Evolutionary conservation across 2,329 filamentous ascomycete species (phyloP).

Genomic region (Aspergillus proliferans): DNA sequence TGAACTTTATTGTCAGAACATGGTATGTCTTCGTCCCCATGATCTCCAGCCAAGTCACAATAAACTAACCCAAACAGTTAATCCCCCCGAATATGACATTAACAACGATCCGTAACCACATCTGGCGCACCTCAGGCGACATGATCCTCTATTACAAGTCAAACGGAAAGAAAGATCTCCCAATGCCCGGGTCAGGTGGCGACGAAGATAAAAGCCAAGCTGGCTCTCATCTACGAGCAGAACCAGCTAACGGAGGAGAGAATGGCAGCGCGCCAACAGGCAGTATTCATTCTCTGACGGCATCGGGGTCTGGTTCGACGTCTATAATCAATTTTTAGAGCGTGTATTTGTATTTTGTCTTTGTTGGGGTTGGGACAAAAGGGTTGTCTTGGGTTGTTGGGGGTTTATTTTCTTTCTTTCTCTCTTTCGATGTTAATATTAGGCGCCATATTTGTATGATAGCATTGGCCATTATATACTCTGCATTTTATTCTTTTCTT

Average conservation of each 20-base stretch:
- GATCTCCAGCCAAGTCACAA: neutral
- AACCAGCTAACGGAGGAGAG: constrained; percentile 10
- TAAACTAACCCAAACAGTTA: constrained; percentile 20
- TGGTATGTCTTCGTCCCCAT: constrained; percentile 53
- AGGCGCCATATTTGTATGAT: neutral
- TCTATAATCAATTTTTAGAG: constrained; percentile 14
- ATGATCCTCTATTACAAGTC: constrained; percentile 84
- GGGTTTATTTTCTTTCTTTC: neutral
- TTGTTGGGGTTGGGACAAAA: neutral
- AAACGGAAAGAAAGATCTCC: constrained; percentile 67
- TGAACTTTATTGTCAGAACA: constrained; percentile 89
- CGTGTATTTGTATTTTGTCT: neutral
- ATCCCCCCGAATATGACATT: constrained; percentile 80
- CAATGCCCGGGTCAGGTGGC: constrained; percentile 16
- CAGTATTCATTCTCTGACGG: constrained; percentile 26
- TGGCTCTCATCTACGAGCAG: neutral
- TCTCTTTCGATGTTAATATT: constrained; percentile 2
- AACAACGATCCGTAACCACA: constrained; percentile 82
- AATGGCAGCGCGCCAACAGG: constrained; percentile 16
- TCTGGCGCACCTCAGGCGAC: constrained; percentile 95
- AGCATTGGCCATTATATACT: neutral
- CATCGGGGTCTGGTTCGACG: constrained; percentile 22
- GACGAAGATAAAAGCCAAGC: constrained; percentile 10
- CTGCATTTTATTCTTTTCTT: neutral
- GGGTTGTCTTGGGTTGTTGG: neutral